A percentile compares a stretch with the other conserved stretches of the same genome.
These are phyloP conservation scores for Kodamaea leandrae DNA, from an alignment of 805 yeast genomes.

Conservation along the genomic window DNA sequence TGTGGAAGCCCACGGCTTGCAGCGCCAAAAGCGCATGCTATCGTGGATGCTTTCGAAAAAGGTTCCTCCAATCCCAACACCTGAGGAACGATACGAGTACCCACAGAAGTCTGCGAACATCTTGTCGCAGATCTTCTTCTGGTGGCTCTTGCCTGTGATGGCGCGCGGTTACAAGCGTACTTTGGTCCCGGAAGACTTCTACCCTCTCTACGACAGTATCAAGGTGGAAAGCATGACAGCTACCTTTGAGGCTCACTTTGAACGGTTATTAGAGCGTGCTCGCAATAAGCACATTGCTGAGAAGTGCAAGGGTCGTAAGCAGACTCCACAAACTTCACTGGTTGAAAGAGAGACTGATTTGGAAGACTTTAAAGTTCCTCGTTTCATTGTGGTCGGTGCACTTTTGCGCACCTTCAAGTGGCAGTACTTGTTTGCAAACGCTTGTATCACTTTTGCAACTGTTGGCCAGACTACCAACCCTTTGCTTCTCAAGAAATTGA, in stretches of 20 bases:
- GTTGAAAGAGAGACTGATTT: slow-evolving; percentile 23
- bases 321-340: slow-evolving; percentile 14
- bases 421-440: slow-evolving; percentile 23
- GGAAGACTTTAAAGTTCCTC: slow-evolving; percentile 5
- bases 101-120: slow-evolving; percentile 42
- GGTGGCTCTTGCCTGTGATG: slow-evolving; percentile 69
- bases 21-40: slow-evolving; percentile 30
- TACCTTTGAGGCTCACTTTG: slow-evolving; percentile 23
- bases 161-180: slow-evolving; percentile 71
- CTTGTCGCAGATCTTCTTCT: slow-evolving; percentile 48
- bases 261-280: slow-evolving; percentile 11
- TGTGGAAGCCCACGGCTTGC: background rate
- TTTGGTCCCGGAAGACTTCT: slow-evolving; percentile 62
- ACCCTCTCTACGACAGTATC: slow-evolving; percentile 21
- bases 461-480: slow-evolving; percentile 31
- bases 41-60: slow-evolving; percentile 33
- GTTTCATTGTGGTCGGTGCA: slow-evolving; percentile 12
- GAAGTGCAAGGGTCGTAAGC: slow-evolving; percentile 27
- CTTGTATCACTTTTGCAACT: slow-evolving; percentile 24
- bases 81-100: slow-evolving; percentile 46
- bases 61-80: slow-evolving; percentile 51
- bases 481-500: slow-evolving; percentile 36
- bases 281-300: slow-evolving; percentile 17
- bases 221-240: slow-evolving; percentile 33
- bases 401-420: slow-evolving; percentile 28